phyloP scores from a whole-genome alignment of 345 rosid species.

The Boechera retrofracta region DNA sequence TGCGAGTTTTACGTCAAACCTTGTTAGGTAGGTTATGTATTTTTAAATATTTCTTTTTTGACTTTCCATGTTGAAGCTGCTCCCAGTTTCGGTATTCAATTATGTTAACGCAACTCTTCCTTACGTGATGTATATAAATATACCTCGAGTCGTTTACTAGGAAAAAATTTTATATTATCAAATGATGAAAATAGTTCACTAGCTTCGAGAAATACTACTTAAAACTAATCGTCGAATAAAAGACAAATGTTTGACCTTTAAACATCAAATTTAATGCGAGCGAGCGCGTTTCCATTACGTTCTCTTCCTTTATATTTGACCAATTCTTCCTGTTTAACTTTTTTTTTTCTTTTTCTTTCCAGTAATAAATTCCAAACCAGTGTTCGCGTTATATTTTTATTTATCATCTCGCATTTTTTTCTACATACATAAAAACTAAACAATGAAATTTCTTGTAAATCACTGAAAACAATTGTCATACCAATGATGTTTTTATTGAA shows the following conservation, averaged over 20 bases:
- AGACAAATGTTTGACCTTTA: too few species aligned
- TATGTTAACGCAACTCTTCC: too few species aligned
- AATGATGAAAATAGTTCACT: neutral
- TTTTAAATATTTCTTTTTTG: neutral
- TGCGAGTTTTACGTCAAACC: constrained; percentile 30
- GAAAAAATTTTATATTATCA: neutral
- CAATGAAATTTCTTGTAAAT: too few species aligned
- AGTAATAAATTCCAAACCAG: neutral
- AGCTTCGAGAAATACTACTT: neutral
- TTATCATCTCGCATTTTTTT: too few species aligned
- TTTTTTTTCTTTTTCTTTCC: neutral
- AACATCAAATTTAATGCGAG: neutral
- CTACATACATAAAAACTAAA: too few species aligned
- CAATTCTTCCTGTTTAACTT: neutral
- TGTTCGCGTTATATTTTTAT: neutral
- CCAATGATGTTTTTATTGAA: too few species aligned
- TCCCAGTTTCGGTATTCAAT: too few species aligned
- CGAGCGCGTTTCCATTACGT: constrained; percentile 17
- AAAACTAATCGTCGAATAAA: neutral
- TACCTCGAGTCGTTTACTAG: neutral
- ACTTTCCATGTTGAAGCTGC: constrained; percentile 12
- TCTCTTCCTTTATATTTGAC: constrained; percentile 18
- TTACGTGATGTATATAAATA: too few species aligned
- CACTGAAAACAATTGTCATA: too few species aligned
- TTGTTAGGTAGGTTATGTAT: constrained; percentile 36